These are phyloP conservation scores for Eucalyptus sideroxylon DNA, from an alignment of 345 rosid species.

Conservation along the genomic window DNA sequence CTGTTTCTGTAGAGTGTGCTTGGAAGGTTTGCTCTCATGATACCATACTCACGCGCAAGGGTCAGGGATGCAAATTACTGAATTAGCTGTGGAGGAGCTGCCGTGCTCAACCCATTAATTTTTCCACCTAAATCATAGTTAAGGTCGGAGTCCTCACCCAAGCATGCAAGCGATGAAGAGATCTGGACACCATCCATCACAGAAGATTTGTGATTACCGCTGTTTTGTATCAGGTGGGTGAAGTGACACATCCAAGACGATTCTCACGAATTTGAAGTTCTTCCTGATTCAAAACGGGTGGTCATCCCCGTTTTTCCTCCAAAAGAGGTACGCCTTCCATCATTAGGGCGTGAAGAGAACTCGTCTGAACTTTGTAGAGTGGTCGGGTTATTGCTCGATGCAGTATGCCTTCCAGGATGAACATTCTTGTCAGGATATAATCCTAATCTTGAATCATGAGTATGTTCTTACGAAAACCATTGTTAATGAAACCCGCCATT, in stretches of 20 bases:
- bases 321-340: not conserved
- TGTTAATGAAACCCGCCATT: not conserved
- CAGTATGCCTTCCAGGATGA: conserved; percentile 1
- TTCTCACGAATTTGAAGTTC: conserved; percentile 2
- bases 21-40: not conserved
- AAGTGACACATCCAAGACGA: conserved; percentile 5
- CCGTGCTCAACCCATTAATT: not conserved
- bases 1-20: not conserved
- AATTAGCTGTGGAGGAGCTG: conserved; percentile 16
- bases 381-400: conserved; percentile 4
- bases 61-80: not conserved
- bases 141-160: not conserved
- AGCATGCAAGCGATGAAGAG: not conserved
- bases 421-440: not conserved
- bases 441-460: not conserved
- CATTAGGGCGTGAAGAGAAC: conserved; percentile 5
- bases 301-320: conserved; percentile 11
- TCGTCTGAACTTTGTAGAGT: conserved; percentile 13
- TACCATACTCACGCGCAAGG: not conserved
- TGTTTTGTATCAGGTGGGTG: not conserved
- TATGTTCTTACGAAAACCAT: not conserved
- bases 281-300: not conserved
- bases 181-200: not conserved
- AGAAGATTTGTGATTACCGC: not conserved
- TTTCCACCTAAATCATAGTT: conserved; percentile 1